These are phyloP conservation scores for Trichophyton equinum DNA, from an alignment of 2,329 filamentous ascomycete species.

Conservation along the genomic window DNA sequence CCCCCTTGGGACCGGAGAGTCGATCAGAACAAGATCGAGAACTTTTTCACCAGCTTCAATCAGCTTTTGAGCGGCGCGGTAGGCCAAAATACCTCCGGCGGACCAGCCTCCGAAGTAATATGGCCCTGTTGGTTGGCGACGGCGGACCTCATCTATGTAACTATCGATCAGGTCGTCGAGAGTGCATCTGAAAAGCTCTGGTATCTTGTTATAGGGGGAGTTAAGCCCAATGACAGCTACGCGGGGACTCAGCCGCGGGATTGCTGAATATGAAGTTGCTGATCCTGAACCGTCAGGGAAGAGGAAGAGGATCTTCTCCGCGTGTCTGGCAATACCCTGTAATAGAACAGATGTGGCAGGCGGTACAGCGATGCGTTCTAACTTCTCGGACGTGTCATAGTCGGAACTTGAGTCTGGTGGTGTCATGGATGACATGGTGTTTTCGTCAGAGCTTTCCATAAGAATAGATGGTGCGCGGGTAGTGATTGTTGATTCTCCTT, in stretches of 20 bases:
- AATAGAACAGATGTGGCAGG: slow-evolving; percentile 26
- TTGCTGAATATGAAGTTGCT: slow-evolving; percentile 30
- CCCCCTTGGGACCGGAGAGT: slow-evolving; percentile 44
- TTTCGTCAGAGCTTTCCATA: neutral
- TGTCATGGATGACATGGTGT: neutral
- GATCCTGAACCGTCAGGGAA: slow-evolving; percentile 40
- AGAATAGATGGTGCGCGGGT: neutral
- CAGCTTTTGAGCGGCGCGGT: slow-evolving; percentile 39
- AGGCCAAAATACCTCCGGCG: slow-evolving; percentile 44
- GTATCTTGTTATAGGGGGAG: slow-evolving; percentile 59
- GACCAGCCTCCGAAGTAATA: slow-evolving; percentile 46
- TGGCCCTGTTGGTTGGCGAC: slow-evolving; percentile 53
- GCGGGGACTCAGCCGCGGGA: slow-evolving; percentile 32
- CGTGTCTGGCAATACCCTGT: slow-evolving; percentile 34
- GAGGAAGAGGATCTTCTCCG: slow-evolving; percentile 26
- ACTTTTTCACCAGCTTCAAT: slow-evolving; percentile 38
- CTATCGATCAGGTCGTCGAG: slow-evolving; percentile 53
- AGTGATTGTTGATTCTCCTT: neutral
- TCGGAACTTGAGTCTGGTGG: neutral
- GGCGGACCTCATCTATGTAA: slow-evolving; percentile 58
- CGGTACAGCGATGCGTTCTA: neutral
- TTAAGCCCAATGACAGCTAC: slow-evolving; percentile 47
- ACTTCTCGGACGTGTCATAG: neutral
- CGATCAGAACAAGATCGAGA: slow-evolving; percentile 40
- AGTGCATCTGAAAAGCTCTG: slow-evolving; percentile 52